Evolutionary conservation across 2,329 filamentous ascomycete species (phyloP), one percentile per base, ranked within the genome.

Genomic region (Camillea tinctor): DNA sequence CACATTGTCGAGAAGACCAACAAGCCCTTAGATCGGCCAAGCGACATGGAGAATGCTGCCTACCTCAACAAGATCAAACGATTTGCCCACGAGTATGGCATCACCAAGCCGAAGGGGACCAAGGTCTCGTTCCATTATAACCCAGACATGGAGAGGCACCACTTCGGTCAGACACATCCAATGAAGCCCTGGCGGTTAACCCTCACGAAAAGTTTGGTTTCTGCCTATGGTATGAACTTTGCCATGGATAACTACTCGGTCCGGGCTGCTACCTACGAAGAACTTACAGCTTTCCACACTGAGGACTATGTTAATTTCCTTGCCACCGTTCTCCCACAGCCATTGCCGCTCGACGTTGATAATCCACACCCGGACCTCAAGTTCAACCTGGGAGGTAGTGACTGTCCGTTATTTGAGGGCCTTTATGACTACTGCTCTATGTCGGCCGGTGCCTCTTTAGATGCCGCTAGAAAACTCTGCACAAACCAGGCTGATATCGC

Each of bases 151-250:
- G 95, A 99, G 78, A 90, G 91, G 73, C 94, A 98, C 76, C 95
- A 99, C 76, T 99, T 99, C 75, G 95, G 95, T 66, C 90, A 92
- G 77, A 93, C 92, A 9, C 95, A 99, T 80, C 95, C 95, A 20
- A 99, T 99, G 95, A 99, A 99, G 76, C 95, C 95, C 60, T 98
- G 95, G 94, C 91, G 95, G 40, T 80, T 99, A 65, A 97, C 93
- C 17, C 84, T 99, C 58, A 96, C 95, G 59, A 98, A 99, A 75
- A 92, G 95, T 70, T 85, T 99, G 52, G 92, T 99, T 64, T 89
- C 96, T 73, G 90, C 92, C 1, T 98, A 98, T 75, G 95, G 95
- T 66, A 92, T 99, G 84, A 93, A 96, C 69, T 91, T 94, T 71
- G 93, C 92, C 64, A 98, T 99, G 95, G 93, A 98, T 76, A 89